Evolutionary conservation across 2,329 filamentous ascomycete genomes (phyloP).

Genomic region (Cercospora beticola): DNA sequence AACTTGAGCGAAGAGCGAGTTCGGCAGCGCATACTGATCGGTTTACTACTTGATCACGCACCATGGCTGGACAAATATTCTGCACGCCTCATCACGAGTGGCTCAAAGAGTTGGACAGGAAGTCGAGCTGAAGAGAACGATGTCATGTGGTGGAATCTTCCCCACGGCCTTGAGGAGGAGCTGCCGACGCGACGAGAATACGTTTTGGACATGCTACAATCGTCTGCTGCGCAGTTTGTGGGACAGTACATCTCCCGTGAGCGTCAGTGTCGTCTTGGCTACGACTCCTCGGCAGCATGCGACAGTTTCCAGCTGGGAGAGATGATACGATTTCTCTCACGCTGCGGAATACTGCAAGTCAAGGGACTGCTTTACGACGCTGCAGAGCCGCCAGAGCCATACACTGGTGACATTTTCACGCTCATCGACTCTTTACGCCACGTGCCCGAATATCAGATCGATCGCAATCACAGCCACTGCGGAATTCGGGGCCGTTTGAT

Average conservation of each 20-base stretch:
- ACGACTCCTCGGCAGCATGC: slow-evolving; percentile 69
- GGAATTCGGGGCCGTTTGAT: slow-evolving; percentile 65
- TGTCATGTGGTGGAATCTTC: slow-evolving; percentile 71
- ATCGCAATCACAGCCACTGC: slow-evolving; percentile 71
- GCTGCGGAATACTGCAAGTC: slow-evolving; percentile 61
- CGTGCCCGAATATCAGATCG: slow-evolving; percentile 70
- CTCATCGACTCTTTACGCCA: slow-evolving; percentile 63
- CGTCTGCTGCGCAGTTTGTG: slow-evolving; percentile 67
- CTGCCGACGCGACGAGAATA: slow-evolving; percentile 64
- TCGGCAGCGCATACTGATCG: slow-evolving; percentile 68
- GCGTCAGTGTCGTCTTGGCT: slow-evolving; percentile 69
- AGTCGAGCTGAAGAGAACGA: slow-evolving; percentile 41
- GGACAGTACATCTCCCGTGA: slow-evolving; percentile 65
- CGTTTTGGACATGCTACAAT: slow-evolving; percentile 68
- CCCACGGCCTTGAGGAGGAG: slow-evolving; percentile 68
- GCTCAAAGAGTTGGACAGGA: slow-evolving; percentile 60
- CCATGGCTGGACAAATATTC: slow-evolving; percentile 62
- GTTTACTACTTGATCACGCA: slow-evolving; percentile 64
- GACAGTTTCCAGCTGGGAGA: slow-evolving; percentile 78
- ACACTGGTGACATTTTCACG: slow-evolving; percentile 61
- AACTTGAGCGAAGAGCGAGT: slow-evolving; percentile 61
- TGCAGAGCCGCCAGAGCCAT: slow-evolving; percentile 49
- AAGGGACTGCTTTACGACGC: slow-evolving; percentile 44
- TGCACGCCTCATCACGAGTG: slow-evolving; percentile 61
- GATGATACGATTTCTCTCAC: slow-evolving; percentile 69